Percentiles rank a stretch among this genome's conserved stretches.
Evolutionary conservation across 2,329 filamentous ascomycete species (phyloP).

Genomic region (Purpureocillium takamizusanense): DNA sequence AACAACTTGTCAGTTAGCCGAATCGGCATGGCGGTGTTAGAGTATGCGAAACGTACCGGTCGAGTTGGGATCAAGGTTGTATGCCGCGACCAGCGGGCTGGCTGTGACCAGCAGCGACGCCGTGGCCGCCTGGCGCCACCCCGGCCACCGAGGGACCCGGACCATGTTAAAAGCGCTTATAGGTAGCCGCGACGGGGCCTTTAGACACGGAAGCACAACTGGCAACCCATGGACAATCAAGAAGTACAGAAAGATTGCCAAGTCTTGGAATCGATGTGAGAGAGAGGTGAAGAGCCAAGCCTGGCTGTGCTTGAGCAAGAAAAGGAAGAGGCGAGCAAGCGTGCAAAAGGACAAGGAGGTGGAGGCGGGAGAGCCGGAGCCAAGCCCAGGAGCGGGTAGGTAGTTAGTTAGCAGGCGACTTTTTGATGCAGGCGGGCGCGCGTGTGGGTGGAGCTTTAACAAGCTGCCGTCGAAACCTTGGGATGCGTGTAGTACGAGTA

Average conservation of each 20-base stretch:
- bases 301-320: background rate
- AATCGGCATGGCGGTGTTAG: background rate
- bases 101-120: conserved; percentile 14
- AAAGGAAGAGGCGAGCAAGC: background rate
- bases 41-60: conserved; percentile 16
- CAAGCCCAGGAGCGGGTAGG: background rate
- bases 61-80: conserved; percentile 27
- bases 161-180: conserved; percentile 9
- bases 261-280: background rate
- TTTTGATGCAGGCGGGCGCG: background rate
- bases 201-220: conserved; percentile 6
- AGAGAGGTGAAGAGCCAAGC: background rate
- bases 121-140: conserved; percentile 8
- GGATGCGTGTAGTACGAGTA: no score
- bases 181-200: conserved; percentile 2
- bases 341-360: background rate
- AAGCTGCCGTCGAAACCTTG: no score
- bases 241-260: background rate
- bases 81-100: conserved; percentile 18
- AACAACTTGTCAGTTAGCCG: conserved; percentile 1
- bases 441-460: conserved; percentile 8
- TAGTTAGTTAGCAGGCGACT: no score
- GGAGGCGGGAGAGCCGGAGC: conserved; percentile 1
- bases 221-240: background rate
- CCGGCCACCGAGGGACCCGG: background rate